phyloP scores from a whole-genome alignment of 805 yeast species.

The Scheffersomyces coipomensis region DNA sequence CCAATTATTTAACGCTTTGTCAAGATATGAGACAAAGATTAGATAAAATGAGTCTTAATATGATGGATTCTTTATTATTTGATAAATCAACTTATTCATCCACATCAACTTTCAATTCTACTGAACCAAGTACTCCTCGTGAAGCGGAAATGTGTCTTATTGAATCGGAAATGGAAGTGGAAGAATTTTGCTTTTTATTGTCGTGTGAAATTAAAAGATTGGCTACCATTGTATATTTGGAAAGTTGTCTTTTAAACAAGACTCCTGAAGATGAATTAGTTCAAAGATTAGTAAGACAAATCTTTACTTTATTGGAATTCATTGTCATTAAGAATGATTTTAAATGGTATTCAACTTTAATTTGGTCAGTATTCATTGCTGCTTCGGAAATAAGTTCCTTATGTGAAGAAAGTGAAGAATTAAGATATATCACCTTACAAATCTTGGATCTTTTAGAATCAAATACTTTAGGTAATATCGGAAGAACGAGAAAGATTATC shows the following conservation, averaged over 20 bases:
- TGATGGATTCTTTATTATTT: conserved; percentile 10
- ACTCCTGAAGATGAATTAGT: conserved; percentile 19
- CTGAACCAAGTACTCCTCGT: background rate
- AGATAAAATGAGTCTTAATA: conserved; percentile 11
- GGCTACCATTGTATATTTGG: conserved; percentile 20
- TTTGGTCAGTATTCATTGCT: conserved; percentile 28
- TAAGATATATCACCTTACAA: conserved; percentile 22
- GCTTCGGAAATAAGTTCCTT: conserved; percentile 23
- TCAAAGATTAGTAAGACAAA: conserved; percentile 12
- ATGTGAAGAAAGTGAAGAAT: conserved; percentile 21
- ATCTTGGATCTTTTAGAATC: conserved; percentile 22
- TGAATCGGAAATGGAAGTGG: conserved; percentile 9
- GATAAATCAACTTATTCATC: background rate
- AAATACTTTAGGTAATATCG: conserved; percentile 26
- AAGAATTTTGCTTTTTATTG: conserved; percentile 24
- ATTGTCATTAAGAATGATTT: conserved; percentile 23
- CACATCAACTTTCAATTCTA: background rate
- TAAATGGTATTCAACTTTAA: conserved; percentile 27
- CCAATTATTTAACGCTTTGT: conserved; percentile 12
- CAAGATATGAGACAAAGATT: conserved; percentile 14
- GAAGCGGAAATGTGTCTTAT: background rate
- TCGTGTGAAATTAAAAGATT: conserved; percentile 26
- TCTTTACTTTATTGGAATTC: conserved; percentile 18
- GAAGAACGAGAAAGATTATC: conserved; percentile 19
- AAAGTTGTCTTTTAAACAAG: conserved; percentile 23